Percentiles rank a stretch among this genome's conserved stretches.
Evolutionary conservation across 2,329 filamentous ascomycete genomes (phyloP).

Genomic region (Aspergillus chevalieri): DNA sequence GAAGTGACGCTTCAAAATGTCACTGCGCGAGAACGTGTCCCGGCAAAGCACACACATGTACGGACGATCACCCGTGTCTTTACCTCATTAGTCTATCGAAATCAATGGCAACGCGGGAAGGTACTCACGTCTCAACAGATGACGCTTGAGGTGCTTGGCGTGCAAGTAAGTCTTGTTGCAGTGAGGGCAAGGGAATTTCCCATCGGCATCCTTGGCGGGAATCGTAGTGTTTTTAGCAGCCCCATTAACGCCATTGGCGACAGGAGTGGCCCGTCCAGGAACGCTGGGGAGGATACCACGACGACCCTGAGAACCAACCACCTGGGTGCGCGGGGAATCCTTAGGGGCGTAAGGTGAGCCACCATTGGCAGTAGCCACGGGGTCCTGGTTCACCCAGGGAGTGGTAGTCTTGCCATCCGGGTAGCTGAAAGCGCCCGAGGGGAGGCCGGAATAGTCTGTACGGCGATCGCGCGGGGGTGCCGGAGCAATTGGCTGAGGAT

Average conservation of each 20-base stretch:
- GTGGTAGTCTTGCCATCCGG: constrained; percentile 51
- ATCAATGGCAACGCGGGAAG: constrained; percentile 2
- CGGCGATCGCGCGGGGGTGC: constrained; percentile 52
- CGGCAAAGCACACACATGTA: constrained; percentile 98
- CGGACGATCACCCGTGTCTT: constrained; percentile 93
- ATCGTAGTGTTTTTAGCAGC: constrained; percentile 74
- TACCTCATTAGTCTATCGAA: constrained; percentile 4
- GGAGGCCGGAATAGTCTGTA: constrained; percentile 61
- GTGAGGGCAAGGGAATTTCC: constrained; percentile 96
- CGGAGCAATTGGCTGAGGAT: constrained; percentile 70
- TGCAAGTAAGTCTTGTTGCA: constrained; percentile 98
- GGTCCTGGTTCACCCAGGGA: constrained; percentile 39
- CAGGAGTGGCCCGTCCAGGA: constrained; percentile 73
- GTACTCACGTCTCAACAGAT: constrained; percentile 87
- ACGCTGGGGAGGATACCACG: constrained; percentile 88
- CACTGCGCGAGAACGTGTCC: constrained; percentile 95
- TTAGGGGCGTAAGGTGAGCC: constrained; percentile 34
- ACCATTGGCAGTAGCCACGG: constrained; percentile 34
- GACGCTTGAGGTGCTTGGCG: constrained; percentile 94
- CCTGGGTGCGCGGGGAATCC: constrained; percentile 60
- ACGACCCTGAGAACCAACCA: constrained; percentile 89
- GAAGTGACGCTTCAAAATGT: constrained; percentile 97
- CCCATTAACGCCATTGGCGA: constrained; percentile 55
- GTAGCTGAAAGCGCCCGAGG: constrained; percentile 58
- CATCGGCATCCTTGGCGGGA: constrained; percentile 90